Base-by-base conservation (phyloP, 2,329 filamentous ascomycete genomes). In the Cytospora chrysosperma region DNA sequence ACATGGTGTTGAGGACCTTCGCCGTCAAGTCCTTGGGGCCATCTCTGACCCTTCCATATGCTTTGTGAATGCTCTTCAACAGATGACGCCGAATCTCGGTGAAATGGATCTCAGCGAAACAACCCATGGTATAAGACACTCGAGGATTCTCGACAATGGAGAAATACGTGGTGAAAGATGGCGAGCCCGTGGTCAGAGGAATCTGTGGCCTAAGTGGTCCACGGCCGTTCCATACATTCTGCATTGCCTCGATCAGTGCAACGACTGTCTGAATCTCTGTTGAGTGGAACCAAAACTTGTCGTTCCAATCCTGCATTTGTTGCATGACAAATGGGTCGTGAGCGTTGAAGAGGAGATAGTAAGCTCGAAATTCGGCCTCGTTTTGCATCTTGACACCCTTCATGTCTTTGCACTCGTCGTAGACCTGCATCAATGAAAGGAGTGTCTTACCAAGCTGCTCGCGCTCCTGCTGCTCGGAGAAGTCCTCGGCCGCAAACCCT, bases 71-170 rank as follows among this genome's bases (percentile, higher is more conserved):
- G 19, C 82, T 81, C 60, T 80, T 80, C 21, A 89, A 72, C 19
- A 88, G 82, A 15, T 81, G 79, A 60, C 85, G 84, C 49, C 87
- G 85, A 34, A 89, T 76, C 40, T 81, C 78, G 49, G 84, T 83
- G 63, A 90, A 88, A 69, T 88, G 85, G n/a, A 87, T 84, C 69
- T 89, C 87, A 8, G 86, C 86, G 65, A 90, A 83, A 68, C 87
- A 89, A 17, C 86, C 87, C 85, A 89, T 88, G 1, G 85, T 88
- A 70, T 89, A 90, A 0, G 87, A 89, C 2, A 88, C 82, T 19
- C 77, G 75, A 0, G 78, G 76, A 49, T 82, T 79, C 67, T 84
- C 79, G 30, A 89, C 76, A 55, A 89, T 86, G 27, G 81, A 78
- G 70, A 89, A 88, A 71, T 84, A 88, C 21, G 82, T 79, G 27